Evolutionary conservation across 2,329 filamentous ascomycete species (phyloP), one percentile per base, ranked within the genome.

Genomic region (Colletotrichum incanum): DNA sequence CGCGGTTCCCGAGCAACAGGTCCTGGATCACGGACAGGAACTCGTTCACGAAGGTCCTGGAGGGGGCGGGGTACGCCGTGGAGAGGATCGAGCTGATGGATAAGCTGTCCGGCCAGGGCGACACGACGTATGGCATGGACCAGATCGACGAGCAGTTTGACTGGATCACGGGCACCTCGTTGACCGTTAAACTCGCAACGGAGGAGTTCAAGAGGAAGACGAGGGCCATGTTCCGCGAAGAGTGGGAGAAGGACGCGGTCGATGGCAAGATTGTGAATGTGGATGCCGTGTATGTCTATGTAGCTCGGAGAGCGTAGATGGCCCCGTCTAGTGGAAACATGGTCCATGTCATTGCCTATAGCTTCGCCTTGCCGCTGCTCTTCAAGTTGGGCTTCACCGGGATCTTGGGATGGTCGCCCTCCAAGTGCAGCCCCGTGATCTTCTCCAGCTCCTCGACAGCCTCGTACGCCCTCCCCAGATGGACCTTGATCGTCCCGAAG

Each of bases 401-500:
- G 73, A 86, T 82, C 75, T 83, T 85, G 26, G 88, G 88, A 74
- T 90, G 88, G 39, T 81, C 78, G 2, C 89, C 90, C 39, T 88
- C 85, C 66, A 96, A 80, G 43, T 82, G 80, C 75, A 98, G 76
- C 0, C 94, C 94, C 1, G 93, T 95, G 28, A 93, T 83, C 67
- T 82, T 84, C 83, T 98, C 96, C 70, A 98, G 83, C 81, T 95
- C 91, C 75, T 89, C 91, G 0, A 98, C 95, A 0, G 96, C 95
- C 79, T 95, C 91, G 79, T 90, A 93, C 1, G 93, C 90, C 80
- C 88, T 90, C 1, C 95, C 95, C 37, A 98, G 83, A 11, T 89
- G 85, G 1, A 98, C 96, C 82, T 96, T 98, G 75, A 98, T 88
- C 0, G 96, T 98, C 67, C 87, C 83, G 80, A 98, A 92, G 0